Evolutionary conservation across 169 alveolate species (phyloP).

Genomic region (Plasmodium billcollinsi): DNA sequence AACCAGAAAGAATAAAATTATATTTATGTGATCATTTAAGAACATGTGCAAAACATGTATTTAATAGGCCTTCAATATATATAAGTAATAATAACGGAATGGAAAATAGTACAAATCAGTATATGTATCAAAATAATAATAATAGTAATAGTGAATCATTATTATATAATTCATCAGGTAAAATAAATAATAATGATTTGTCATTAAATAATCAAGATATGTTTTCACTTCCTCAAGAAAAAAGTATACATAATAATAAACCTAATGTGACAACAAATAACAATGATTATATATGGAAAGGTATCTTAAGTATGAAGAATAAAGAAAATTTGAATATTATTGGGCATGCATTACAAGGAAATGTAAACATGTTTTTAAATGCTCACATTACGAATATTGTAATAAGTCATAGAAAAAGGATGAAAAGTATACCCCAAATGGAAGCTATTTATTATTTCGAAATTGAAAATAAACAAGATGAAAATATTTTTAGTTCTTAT

Average conservation of each 20-base stretch:
- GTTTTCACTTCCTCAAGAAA: background rate
- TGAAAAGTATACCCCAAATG: constrained; percentile 49
- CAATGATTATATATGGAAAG: constrained; percentile 49
- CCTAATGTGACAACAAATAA: background rate
- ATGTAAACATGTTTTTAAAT: constrained; percentile 26
- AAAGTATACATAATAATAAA: constrained; percentile 5
- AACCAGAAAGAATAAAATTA: constrained; percentile 62
- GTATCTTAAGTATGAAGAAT: constrained; percentile 60
- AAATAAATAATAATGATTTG: background rate
- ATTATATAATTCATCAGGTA: background rate
- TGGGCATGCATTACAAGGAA: constrained; percentile 53
- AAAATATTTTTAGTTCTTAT: constrained; percentile 48
- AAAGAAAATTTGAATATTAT: constrained; percentile 38
- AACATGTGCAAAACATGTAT: constrained; percentile 85
- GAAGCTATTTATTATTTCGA: constrained; percentile 70
- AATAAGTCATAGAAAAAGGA: constrained; percentile 71
- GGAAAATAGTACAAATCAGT: background rate
- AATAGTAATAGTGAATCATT: constrained; percentile 1
- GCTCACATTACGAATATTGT: constrained; percentile 18
- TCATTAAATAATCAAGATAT: background rate
- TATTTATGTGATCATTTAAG: constrained; percentile 82
- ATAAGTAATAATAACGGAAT: constrained; percentile 1
- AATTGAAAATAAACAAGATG: constrained; percentile 51
- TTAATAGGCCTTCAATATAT: constrained; percentile 67
- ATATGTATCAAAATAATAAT: constrained; percentile 8